A percentile compares a stretch with the other conserved stretches of the same genome.
phyloP scores from a whole-genome alignment of 140 eudicot species.

The Anethum foeniculum region DNA sequence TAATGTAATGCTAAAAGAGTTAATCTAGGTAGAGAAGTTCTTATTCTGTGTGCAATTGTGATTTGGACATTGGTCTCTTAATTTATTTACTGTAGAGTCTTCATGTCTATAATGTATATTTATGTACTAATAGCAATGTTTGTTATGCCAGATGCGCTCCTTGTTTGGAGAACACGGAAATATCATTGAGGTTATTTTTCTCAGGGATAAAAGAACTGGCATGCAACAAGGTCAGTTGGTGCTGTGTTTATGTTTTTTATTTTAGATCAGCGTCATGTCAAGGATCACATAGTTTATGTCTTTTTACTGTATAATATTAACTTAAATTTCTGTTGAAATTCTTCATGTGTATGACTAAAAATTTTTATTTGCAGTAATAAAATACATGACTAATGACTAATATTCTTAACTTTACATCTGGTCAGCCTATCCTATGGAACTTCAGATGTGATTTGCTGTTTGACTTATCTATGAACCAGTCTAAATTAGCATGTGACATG shows the following conservation, averaged over 20 bases:
- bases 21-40: no score
- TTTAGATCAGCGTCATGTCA: background rate
- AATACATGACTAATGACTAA: background rate
- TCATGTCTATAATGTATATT: background rate
- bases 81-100: background rate
- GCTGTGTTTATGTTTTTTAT: background rate
- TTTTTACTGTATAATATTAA: background rate
- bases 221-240: slow-evolving; percentile 47
- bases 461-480: background rate
- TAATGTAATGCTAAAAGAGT: background rate
- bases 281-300: background rate
- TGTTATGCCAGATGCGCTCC: slow-evolving; percentile 39
- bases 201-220: slow-evolving; percentile 49
- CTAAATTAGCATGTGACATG: background rate
- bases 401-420: background rate
- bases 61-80: background rate
- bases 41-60: background rate
- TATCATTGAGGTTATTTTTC: slow-evolving; percentile 56
- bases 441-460: background rate
- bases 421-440: background rate
- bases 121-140: background rate
- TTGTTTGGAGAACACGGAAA: slow-evolving; percentile 61
- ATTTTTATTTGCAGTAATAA: background rate
- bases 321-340: background rate
- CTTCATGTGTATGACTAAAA: background rate